A percentile compares a stretch with the other conserved stretches of the same genome.
phyloP scores from a whole-genome alignment of 805 yeast genomes.

The Candida pseudofarinosa region DNA sequence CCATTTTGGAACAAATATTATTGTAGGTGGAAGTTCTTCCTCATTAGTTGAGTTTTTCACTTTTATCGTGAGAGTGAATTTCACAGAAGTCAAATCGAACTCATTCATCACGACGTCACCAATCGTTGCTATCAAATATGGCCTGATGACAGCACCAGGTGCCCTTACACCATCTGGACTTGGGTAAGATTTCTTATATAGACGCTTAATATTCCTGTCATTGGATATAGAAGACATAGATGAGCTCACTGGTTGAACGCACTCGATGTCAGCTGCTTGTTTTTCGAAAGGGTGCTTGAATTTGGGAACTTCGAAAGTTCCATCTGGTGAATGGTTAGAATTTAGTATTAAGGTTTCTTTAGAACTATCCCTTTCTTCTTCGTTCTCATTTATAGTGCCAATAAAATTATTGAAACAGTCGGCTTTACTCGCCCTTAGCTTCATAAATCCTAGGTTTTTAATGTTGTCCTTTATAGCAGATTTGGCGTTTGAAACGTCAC shows the following conservation, averaged over 20 bases:
- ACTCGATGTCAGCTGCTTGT: conserved; percentile 5
- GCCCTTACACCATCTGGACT: conserved; percentile 69
- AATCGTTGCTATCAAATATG: conserved; percentile 60
- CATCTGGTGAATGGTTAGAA: background rate
- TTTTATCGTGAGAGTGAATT: conserved; percentile 46
- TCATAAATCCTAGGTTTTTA: background rate
- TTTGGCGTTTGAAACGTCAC: background rate
- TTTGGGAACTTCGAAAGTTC: background rate
- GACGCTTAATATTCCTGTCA: conserved; percentile 21
- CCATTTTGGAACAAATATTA: conserved; percentile 65
- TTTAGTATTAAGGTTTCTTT: background rate
- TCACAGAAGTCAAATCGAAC: conserved; percentile 51
- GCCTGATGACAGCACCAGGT: conserved; percentile 69
- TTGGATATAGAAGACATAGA: conserved; percentile 20
- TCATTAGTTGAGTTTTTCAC: conserved; percentile 11
- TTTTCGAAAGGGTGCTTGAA: conserved; percentile 1
- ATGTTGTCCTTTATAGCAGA: background rate
- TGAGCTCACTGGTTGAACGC: conserved; percentile 16
- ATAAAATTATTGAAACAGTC: background rate
- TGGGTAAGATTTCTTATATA: conserved; percentile 32
- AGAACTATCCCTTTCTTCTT: background rate
- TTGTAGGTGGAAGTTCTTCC: conserved; percentile 40
- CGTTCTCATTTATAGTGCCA: background rate
- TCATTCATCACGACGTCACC: conserved; percentile 56
- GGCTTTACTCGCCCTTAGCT: background rate